These are phyloP conservation scores for Eucalyptus fibrosa DNA, from an alignment of 345 rosid genomes.

Conservation along the genomic window DNA sequence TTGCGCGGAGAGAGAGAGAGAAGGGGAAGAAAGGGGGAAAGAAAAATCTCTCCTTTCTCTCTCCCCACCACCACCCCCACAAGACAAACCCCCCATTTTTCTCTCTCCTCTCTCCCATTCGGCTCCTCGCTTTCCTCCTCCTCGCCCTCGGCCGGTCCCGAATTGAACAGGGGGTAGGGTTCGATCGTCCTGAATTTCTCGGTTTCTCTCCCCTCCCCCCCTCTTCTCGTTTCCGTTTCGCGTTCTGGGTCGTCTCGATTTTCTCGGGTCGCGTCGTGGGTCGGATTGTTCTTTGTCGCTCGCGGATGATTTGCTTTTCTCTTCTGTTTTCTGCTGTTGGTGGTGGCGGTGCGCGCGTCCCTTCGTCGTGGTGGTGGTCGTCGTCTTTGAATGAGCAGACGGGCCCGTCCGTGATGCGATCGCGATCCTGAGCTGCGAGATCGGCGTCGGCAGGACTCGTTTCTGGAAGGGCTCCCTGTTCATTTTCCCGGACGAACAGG, in stretches of 20 bases:
- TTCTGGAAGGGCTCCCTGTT: neutral
- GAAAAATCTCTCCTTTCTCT: neutral
- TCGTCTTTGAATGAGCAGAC: neutral
- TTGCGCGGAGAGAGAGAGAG: neutral
- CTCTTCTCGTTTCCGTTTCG: neutral
- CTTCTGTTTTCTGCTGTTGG: neutral
- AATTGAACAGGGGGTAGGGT: slow-evolving; percentile 11
- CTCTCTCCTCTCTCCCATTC: neutral
- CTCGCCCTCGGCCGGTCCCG: slow-evolving; percentile 13
- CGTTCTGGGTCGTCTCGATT: neutral
- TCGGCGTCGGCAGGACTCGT: neutral
- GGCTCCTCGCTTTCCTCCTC: neutral
- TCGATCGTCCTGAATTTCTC: neutral
- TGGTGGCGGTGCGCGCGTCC: neutral
- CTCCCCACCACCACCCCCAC: neutral
- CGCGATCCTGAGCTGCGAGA: neutral
- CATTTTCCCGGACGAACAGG: neutral
- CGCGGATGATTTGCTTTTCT: neutral
- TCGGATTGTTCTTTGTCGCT: neutral
- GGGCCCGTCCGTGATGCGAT: neutral
- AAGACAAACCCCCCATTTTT: neutral
- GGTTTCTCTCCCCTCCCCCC: neutral
- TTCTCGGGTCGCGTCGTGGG: neutral
- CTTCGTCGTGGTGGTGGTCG: neutral
- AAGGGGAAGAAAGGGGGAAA: neutral